phyloP scores from a whole-genome alignment of 1,139 yeast genomes.

The Yamadazyma dushanensis region DNA sequence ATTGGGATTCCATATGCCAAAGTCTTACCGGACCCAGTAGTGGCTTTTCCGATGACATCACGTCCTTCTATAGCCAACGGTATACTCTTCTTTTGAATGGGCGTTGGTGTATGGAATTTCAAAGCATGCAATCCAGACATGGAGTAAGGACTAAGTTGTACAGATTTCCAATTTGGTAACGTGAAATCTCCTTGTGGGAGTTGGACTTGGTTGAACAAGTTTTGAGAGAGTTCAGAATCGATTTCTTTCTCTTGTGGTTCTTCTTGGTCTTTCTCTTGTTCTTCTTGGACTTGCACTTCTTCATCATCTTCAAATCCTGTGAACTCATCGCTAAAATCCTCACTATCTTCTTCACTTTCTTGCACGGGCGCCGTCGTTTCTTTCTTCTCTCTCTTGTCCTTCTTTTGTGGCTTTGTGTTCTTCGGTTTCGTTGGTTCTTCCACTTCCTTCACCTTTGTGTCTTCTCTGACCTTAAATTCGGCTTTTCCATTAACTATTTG shows the following conservation, averaged over 20 bases:
- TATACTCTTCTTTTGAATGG: constrained; percentile 75
- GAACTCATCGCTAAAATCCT: constrained; percentile 25
- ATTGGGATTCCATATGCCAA: constrained; percentile 96
- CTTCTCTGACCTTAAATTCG: constrained; percentile 57
- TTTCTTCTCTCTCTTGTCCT: not conserved
- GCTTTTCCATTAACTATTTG: constrained; percentile 64
- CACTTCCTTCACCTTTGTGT: constrained; percentile 18
- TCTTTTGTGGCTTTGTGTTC: not conserved
- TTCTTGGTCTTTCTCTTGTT: constrained; percentile 14
- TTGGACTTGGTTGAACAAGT: constrained; percentile 26
- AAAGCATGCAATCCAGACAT: constrained; percentile 59
- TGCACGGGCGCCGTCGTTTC: constrained; percentile 1
- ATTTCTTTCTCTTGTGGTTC: not conserved
- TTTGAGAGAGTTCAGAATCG: constrained; percentile 17
- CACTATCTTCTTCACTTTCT: constrained; percentile 11
- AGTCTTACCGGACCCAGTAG: constrained; percentile 98
- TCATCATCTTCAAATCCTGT: constrained; percentile 27
- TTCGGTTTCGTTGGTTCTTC: not conserved
- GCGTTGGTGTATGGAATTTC: constrained; percentile 74
- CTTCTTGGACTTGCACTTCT: constrained; percentile 17
- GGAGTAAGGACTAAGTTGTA: constrained; percentile 45
- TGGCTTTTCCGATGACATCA: constrained; percentile 93
- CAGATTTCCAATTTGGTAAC: constrained; percentile 60
- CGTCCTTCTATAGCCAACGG: constrained; percentile 72
- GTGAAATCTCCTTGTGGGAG: constrained; percentile 44